phyloP scores from a whole-genome alignment of 306 rosid species.

The Vicia faba region DNA sequence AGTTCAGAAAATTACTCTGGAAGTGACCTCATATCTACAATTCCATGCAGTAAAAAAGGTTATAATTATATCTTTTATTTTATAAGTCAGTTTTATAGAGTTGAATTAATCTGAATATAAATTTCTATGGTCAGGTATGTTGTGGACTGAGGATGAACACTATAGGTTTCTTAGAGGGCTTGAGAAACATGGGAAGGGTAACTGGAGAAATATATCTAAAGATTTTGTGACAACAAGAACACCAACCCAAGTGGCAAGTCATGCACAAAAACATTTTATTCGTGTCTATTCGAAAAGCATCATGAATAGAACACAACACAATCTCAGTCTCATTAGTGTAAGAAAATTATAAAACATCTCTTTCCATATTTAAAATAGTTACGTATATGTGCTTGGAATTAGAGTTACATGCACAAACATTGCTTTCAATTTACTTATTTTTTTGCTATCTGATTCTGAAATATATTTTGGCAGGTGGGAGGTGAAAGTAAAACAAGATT shows the following conservation, averaged over 20 bases:
- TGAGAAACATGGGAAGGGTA: slow-evolving; percentile 80
- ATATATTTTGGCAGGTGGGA: slow-evolving; percentile 13
- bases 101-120: neutral
- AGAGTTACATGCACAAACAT: neutral
- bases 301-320: slow-evolving; percentile 55
- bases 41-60: slow-evolving; percentile 71
- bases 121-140: slow-evolving; percentile 52
- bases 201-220: slow-evolving; percentile 89
- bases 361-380: neutral
- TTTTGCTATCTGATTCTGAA: neutral
- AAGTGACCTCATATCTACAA: slow-evolving; percentile 42
- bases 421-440: neutral
- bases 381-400: neutral
- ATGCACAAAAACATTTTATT: slow-evolving; percentile 85
- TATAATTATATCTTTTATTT: neutral
- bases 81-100: neutral
- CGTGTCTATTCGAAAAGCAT: slow-evolving; percentile 43
- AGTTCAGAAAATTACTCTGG: slow-evolving; percentile 40
- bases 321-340: slow-evolving; percentile 54
- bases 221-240: slow-evolving; percentile 80
- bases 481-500: slow-evolving; percentile 6
- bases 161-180: slow-evolving; percentile 69
- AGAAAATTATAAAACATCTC: slow-evolving; percentile 27
- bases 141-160: slow-evolving; percentile 94
- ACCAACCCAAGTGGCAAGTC: slow-evolving; percentile 92